Conservation (phyloP, 1,284 basidiomycete species). For the Phenoliferia sp. region DNA sequence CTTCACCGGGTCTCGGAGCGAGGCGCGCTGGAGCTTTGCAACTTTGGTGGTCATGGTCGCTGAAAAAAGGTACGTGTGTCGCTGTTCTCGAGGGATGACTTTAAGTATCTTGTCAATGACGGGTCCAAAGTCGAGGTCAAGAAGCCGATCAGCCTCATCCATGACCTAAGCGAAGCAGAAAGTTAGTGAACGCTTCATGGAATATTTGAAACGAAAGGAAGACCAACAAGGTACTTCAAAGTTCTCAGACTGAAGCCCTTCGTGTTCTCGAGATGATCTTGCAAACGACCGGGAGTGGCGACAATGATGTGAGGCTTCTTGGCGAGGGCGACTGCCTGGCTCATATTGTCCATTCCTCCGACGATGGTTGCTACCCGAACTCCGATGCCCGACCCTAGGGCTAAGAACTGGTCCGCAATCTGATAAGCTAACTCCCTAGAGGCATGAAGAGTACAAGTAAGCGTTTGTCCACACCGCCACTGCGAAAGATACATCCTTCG, state of each 20-base stretch:
- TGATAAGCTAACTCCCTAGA: constrained; percentile 91
- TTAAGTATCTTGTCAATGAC: constrained; percentile 97
- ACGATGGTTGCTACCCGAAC: constrained; percentile 88
- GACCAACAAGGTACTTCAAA: constrained; percentile 80
- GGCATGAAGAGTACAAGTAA: not conserved
- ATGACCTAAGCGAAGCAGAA: constrained; percentile 58
- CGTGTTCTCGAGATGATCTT: constrained; percentile 95
- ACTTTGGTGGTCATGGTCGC: constrained; percentile 99
- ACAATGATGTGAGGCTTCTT: constrained; percentile 94
- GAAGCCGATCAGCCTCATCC: constrained; percentile 92
- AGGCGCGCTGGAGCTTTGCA: constrained; percentile 93
- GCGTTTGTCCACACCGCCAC: not conserved
- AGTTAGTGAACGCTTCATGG: not conserved
- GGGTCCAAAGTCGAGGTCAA: constrained; percentile 97
- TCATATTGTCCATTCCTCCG: constrained; percentile 91
- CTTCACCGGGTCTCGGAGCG: constrained; percentile 86
- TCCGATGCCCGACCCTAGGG: constrained; percentile 88
- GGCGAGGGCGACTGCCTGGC: constrained; percentile 85
- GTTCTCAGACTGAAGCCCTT: constrained; percentile 90
- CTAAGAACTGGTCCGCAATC: constrained; percentile 93
- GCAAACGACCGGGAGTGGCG: constrained; percentile 91
- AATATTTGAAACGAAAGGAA: not conserved
- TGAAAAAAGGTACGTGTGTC: constrained; percentile 93
- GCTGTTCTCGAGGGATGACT: constrained; percentile 79
- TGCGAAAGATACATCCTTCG: not conserved